phyloP scores from a whole-genome alignment of 441 rosid species.

The Populus trichocarpa region DNA sequence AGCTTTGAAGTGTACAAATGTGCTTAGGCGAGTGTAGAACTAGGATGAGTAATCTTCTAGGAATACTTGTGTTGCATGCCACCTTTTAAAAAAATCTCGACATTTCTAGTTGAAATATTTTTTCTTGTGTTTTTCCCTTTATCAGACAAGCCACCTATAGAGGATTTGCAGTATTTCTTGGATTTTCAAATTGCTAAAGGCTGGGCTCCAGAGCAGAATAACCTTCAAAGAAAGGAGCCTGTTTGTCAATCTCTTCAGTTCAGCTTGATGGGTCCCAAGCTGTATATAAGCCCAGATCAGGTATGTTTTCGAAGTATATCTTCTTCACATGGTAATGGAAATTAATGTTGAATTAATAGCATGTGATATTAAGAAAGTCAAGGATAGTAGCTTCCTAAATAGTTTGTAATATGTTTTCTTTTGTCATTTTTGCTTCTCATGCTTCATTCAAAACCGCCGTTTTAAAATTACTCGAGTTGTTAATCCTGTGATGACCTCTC shows the following conservation, averaged over 20 bases:
- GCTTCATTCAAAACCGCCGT: background rate
- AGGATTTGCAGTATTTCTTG: conserved; percentile 63
- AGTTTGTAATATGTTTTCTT: background rate
- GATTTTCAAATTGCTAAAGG: conserved; percentile 59
- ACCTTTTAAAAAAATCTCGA: background rate
- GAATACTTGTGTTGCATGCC: background rate
- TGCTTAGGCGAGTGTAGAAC: background rate
- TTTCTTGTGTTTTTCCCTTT: conserved; percentile 9
- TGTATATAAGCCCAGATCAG: conserved; percentile 70
- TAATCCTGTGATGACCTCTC: background rate
- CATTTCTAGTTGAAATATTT: background rate
- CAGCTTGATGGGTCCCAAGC: conserved; percentile 78
- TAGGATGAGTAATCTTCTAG: background rate
- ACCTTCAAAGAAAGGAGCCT: conserved; percentile 64
- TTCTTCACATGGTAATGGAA: conserved; percentile 2
- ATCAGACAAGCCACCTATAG: conserved; percentile 65
- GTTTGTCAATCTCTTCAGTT: conserved; percentile 73
- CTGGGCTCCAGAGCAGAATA: conserved; percentile 72
- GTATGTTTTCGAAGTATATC: conserved; percentile 22
- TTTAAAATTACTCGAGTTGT: background rate
- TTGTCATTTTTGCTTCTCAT: background rate
- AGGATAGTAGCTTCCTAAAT: background rate
- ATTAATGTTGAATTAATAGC: background rate
- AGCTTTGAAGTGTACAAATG: background rate
- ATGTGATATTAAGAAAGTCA: background rate